These are phyloP conservation scores for Fusarium longipes DNA, from an alignment of 2,329 filamentous ascomycete species.

Conservation along the genomic window DNA sequence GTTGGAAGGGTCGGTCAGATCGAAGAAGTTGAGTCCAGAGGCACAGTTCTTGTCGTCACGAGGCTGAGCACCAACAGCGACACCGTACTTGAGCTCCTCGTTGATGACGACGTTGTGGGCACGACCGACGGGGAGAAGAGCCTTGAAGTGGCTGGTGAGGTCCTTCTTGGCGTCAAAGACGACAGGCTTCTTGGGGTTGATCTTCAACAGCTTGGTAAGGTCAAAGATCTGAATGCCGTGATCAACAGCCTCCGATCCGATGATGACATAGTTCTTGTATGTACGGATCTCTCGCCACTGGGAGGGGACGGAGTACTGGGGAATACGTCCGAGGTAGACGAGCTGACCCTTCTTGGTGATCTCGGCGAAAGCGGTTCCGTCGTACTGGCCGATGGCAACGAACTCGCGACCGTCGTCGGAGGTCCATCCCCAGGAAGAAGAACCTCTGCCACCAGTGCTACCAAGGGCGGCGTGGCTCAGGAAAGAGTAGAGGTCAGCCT, in stretches of 20 bases:
- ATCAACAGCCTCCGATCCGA: conserved; percentile 57
- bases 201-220: conserved; percentile 62
- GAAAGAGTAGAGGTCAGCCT: conserved; percentile 65
- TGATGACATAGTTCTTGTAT: conserved; percentile 52
- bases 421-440: conserved; percentile 61
- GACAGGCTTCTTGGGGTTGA: conserved; percentile 55
- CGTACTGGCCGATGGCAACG: conserved; percentile 60
- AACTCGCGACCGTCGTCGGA: conserved; percentile 61
- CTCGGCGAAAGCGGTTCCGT: conserved; percentile 63
- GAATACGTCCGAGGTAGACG: conserved; percentile 59
- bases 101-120: conserved; percentile 64
- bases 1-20: conserved; percentile 64
- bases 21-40: conserved; percentile 67
- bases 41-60: conserved; percentile 55
- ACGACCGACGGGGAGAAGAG: conserved; percentile 52
- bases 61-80: conserved; percentile 58
- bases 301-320: conserved; percentile 53
- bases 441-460: conserved; percentile 52
- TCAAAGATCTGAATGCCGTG: conserved; percentile 75
- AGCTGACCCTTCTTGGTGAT: conserved; percentile 58
- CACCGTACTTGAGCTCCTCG: conserved; percentile 60
- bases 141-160: conserved; percentile 52
- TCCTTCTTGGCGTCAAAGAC: conserved; percentile 51
- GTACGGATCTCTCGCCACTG: conserved; percentile 58
- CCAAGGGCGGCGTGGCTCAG: conserved; percentile 65